Evolutionary conservation across 148 eudicot genomes (phyloP).

Genomic region (Euryodendron excelsum): DNA sequence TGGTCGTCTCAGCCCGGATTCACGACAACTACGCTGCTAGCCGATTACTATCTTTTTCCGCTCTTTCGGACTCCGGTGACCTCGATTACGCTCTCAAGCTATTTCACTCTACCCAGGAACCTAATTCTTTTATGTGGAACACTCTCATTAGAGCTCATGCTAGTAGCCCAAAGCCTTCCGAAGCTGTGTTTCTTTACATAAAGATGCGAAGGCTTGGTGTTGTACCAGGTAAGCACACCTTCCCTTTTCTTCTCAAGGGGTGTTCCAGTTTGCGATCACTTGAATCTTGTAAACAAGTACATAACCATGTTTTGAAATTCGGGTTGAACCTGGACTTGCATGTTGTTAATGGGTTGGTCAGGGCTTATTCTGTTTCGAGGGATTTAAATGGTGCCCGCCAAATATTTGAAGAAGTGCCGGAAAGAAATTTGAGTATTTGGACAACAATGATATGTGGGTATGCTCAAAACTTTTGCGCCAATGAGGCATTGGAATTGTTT

Average conservation of each 20-base stretch:
- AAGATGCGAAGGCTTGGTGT: constrained; percentile 51
- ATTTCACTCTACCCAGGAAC: constrained; percentile 35
- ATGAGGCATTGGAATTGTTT: constrained; percentile 58
- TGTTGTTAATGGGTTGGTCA: constrained; percentile 61
- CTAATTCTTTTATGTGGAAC: constrained; percentile 77
- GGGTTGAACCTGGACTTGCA: constrained; percentile 57
- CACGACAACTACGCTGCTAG: constrained; percentile 63
- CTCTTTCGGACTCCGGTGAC: constrained; percentile 55
- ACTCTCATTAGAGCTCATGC: constrained; percentile 71
- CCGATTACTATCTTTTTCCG: constrained; percentile 57
- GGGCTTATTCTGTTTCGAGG: constrained; percentile 40
- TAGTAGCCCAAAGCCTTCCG: constrained; percentile 30
- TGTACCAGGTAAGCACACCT: constrained; percentile 64
- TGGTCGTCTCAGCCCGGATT: constrained; percentile 60
- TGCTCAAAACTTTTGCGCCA: constrained; percentile 48
- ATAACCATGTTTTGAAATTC: constrained; percentile 45
- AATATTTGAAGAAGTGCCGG: constrained; percentile 59
- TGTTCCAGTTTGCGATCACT: constrained; percentile 36
- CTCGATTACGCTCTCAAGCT: constrained; percentile 52
- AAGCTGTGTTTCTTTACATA: constrained; percentile 46
- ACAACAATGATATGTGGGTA: constrained; percentile 77
- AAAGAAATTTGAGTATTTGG: constrained; percentile 73
- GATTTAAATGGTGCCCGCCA: constrained; percentile 39
- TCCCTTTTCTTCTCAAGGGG: constrained; percentile 68
- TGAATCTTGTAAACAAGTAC: constrained; percentile 45